Evolutionary conservation across 108 stramenopile genomes (phyloP).

Genomic region (Skeletonema marinoi): DNA sequence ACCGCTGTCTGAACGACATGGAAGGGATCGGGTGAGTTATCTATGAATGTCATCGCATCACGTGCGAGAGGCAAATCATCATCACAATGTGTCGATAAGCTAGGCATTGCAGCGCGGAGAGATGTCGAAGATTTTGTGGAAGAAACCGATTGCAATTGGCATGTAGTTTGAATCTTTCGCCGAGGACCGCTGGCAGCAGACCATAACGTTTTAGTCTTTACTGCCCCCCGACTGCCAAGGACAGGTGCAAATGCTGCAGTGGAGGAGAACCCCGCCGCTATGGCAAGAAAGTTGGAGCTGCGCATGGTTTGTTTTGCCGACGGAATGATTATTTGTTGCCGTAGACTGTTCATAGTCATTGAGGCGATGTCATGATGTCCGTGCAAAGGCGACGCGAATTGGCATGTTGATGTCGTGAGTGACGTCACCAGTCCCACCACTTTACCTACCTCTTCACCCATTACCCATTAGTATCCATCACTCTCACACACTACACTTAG

Average conservation of each 20-base stretch:
- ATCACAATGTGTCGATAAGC: constrained; percentile 5
- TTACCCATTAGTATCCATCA: no score
- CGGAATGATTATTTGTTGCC: not conserved
- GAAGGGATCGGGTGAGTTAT: constrained; percentile 79
- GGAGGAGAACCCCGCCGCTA: not conserved
- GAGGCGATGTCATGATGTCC: not conserved
- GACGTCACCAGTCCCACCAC: not conserved
- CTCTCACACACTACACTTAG: no score
- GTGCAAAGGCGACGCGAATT: not conserved
- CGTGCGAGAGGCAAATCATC: constrained; percentile 66
- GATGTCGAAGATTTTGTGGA: not conserved
- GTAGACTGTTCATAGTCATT: not conserved
- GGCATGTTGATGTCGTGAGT: not conserved
- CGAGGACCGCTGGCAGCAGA: not conserved
- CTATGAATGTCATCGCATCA: constrained; percentile 73
- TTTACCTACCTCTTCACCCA: not conserved
- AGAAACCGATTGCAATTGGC: not conserved
- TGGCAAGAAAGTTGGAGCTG: not conserved
- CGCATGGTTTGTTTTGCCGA: not conserved
- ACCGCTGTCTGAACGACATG: constrained; percentile 71
- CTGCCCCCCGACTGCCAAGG: not conserved
- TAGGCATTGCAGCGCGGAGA: not conserved
- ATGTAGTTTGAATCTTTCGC: not conserved
- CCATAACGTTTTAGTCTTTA: not conserved
- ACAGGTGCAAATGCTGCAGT: not conserved